Percentiles rank a stretch among this genome's conserved stretches.
These are phyloP conservation scores for Aureobasidium sp. DNA, from an alignment of 2,329 filamentous ascomycete species.

Conservation along the genomic window DNA sequence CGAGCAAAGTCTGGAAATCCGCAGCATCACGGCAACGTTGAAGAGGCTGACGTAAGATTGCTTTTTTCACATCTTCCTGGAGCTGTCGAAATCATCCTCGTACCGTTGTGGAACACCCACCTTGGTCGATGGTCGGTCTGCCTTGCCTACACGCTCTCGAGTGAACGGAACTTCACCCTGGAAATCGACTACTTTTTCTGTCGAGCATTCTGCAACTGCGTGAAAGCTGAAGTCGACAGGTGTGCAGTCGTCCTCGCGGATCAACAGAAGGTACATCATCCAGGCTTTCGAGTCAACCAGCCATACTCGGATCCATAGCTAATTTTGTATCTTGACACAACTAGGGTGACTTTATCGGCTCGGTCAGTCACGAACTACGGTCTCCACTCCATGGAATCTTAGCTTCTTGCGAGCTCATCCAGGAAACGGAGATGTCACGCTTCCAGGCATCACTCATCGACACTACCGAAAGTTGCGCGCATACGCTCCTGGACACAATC, in stretches of 20 bases:
- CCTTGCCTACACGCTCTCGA: constrained; percentile 50
- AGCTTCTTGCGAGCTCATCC: constrained; percentile 52
- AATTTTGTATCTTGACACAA: too few relatives aligned
- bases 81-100: constrained; percentile 53
- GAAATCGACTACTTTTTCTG: constrained; percentile 40
- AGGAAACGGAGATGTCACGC: constrained; percentile 42
- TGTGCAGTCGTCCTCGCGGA: constrained; percentile 42
- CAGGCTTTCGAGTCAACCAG: too few relatives aligned
- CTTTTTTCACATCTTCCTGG: constrained; percentile 43
- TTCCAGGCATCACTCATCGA: constrained; percentile 45
- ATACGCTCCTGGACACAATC: constrained; percentile 52
- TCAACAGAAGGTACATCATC: constrained; percentile 41
- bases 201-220: constrained; percentile 42
- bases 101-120: constrained; percentile 57
- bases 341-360: constrained; percentile 49
- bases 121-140: constrained; percentile 30
- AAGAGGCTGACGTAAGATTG: constrained; percentile 26
- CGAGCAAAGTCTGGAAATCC: neutral
- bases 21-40: neutral
- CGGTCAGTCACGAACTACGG: constrained; percentile 54
- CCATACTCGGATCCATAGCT: too few relatives aligned
- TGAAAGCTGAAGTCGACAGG: constrained; percentile 42
- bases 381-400: constrained; percentile 49
- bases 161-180: constrained; percentile 40
- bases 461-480: constrained; percentile 51